phyloP scores from a whole-genome alignment of 345 rosid species.

The Hevea brasiliensis region DNA sequence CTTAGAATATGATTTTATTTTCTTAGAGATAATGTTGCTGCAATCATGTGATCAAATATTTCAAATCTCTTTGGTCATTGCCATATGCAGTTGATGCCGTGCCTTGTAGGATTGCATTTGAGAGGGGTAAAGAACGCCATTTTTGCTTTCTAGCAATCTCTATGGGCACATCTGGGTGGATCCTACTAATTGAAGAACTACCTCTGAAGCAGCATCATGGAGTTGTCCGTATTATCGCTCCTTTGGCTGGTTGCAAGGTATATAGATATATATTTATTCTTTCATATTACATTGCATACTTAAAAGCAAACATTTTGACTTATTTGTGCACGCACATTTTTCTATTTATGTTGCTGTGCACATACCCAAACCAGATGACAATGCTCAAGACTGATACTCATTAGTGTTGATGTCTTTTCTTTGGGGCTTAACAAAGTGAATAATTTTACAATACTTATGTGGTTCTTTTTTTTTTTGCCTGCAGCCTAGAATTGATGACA shows the following conservation, averaged over 20 bases:
- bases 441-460: neutral
- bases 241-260: slow-evolving; percentile 84
- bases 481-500: slow-evolving; percentile 85
- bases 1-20: neutral
- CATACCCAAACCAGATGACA: neutral
- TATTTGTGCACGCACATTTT: neutral
- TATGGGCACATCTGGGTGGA: slow-evolving; percentile 76
- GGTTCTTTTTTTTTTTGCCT: slow-evolving; percentile 13
- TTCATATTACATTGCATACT: slow-evolving; percentile 6
- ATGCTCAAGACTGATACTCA: neutral
- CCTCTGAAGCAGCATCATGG: slow-evolving; percentile 64
- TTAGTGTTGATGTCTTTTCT: neutral
- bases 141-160: slow-evolving; percentile 71
- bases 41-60: slow-evolving; percentile 12
- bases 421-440: neutral
- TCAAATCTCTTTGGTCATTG: slow-evolving; percentile 28
- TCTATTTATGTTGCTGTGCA: neutral
- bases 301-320: neutral
- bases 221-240: slow-evolving; percentile 73
- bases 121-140: slow-evolving; percentile 86
- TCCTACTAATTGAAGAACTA: slow-evolving; percentile 74
- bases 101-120: slow-evolving; percentile 92
- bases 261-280: slow-evolving; percentile 21
- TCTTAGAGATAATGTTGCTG: neutral
- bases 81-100: slow-evolving; percentile 76